These are phyloP conservation scores for Cyberlindnera bimundalis DNA, from an alignment of 805 yeast species.

Conservation along the genomic window DNA sequence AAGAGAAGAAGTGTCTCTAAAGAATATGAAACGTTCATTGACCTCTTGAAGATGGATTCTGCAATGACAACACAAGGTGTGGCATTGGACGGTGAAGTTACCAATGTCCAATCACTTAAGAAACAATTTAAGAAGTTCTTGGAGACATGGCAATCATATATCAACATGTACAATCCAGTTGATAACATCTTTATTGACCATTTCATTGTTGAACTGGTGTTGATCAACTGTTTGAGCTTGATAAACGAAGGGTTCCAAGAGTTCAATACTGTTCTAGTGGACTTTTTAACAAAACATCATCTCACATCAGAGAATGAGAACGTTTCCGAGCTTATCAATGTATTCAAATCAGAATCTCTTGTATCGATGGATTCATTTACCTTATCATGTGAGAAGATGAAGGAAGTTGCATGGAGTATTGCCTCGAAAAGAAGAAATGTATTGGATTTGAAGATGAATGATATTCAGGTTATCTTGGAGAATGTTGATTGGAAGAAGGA, in stretches of 20 bases:
- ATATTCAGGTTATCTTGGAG: constrained; percentile 29
- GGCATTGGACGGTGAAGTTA: constrained; percentile 7
- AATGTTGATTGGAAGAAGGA: constrained; percentile 34
- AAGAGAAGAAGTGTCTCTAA: constrained; percentile 5
- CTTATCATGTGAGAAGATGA: constrained; percentile 11
- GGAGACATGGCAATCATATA: constrained; percentile 9
- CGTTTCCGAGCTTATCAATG: constrained; percentile 3
- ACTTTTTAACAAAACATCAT: constrained; percentile 7
- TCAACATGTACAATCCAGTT: background rate
- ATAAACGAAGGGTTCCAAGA: constrained; percentile 17
- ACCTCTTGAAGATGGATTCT: constrained; percentile 9
- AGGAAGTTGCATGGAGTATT: constrained; percentile 2
- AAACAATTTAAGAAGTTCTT: constrained; percentile 12
- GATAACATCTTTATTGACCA: constrained; percentile 16
- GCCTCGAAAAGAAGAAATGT: constrained; percentile 8
- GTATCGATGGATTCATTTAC: background rate
- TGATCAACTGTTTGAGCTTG: constrained; percentile 14
- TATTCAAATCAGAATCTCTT: constrained; percentile 2
- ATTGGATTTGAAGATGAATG: constrained; percentile 16
- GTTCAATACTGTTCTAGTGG: constrained; percentile 11
- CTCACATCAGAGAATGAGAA: constrained; percentile 7
- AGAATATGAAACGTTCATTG: constrained; percentile 4
- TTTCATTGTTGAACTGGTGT: constrained; percentile 14
- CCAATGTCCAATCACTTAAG: constrained; percentile 5
- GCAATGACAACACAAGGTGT: constrained; percentile 7